These are phyloP conservation scores for Colletotrichum australisinense DNA, from an alignment of 2,329 filamentous ascomycete genomes.

Conservation along the genomic window DNA sequence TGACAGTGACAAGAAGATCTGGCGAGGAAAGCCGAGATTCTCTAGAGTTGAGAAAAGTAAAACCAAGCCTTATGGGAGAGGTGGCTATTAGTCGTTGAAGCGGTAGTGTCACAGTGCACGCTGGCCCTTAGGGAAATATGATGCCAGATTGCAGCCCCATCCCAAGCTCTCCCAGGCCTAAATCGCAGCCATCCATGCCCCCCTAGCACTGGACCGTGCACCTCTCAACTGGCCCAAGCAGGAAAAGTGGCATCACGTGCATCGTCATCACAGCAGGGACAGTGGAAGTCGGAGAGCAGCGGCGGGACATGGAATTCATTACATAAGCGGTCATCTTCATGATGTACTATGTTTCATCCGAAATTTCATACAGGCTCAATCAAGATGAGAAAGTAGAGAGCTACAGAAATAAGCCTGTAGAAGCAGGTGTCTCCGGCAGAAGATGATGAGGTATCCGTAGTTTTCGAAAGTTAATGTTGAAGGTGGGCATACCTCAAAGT, in stretches of 20 bases:
- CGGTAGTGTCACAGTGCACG: slow-evolving; percentile 21
- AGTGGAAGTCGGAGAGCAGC: not conserved
- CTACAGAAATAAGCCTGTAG: not conserved
- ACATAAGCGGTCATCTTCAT: not conserved
- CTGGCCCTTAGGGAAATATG: slow-evolving; percentile 34
- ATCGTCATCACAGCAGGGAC: not conserved
- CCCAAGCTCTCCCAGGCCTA: slow-evolving; percentile 30
- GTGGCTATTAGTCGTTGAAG: slow-evolving; percentile 29
- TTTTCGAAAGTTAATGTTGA: not conserved
- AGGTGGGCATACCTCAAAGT: too few species aligned
- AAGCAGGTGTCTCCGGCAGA: not conserved
- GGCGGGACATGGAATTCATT: not conserved
- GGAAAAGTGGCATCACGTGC: slow-evolving; percentile 30
- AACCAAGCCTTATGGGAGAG: slow-evolving; percentile 28
- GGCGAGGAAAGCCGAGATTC: slow-evolving; percentile 20
- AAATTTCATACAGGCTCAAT: not conserved
- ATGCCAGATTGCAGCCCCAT: slow-evolving; percentile 39
- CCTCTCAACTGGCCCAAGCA: not conserved
- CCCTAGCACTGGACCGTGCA: slow-evolving; percentile 28
- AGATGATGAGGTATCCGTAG: not conserved
- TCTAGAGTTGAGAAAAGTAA: slow-evolving; percentile 22
- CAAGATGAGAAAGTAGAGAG: not conserved
- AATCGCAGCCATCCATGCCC: slow-evolving; percentile 7
- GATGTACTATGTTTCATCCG: not conserved
- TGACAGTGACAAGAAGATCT: not conserved